These are phyloP conservation scores for Penicillium sp. DNA, from an alignment of 2,329 filamentous ascomycete species.

Conservation along the genomic window DNA sequence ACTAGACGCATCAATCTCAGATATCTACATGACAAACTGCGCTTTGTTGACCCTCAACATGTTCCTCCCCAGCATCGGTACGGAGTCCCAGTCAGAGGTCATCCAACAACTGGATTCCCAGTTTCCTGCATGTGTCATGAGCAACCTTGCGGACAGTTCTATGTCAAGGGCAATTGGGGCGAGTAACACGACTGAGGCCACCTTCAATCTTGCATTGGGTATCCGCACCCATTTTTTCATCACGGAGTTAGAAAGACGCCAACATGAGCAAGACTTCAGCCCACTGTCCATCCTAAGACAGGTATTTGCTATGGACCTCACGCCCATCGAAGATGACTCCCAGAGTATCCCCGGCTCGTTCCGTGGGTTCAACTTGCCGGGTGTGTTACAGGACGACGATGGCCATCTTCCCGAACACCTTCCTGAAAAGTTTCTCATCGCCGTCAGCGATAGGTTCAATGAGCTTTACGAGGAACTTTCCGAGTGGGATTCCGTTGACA, in stretches of 20 bases:
- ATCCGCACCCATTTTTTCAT: constrained; percentile 58
- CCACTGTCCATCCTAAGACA: constrained; percentile 42
- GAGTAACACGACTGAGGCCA: constrained; percentile 43
- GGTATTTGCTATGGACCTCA: constrained; percentile 42
- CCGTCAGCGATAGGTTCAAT: constrained; percentile 40
- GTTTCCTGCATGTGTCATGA: constrained; percentile 40
- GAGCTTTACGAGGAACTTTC: constrained; percentile 43
- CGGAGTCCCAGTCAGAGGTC: constrained; percentile 18
- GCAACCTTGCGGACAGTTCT: constrained; percentile 23
- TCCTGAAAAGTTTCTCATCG: constrained; percentile 34
- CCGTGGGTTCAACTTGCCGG: constrained; percentile 29
- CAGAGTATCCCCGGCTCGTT: constrained; percentile 16
- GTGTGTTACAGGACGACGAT: constrained; percentile 40
- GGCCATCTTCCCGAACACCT: constrained; percentile 40
- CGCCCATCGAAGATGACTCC: constrained; percentile 18
- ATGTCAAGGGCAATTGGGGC: constrained; percentile 29
- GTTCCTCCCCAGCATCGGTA: constrained; percentile 31
- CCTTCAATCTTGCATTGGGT: constrained; percentile 53
- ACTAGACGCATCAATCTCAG: constrained; percentile 33
- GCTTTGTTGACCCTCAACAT: constrained; percentile 43
- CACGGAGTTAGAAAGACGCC: constrained; percentile 38
- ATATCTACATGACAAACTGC: constrained; percentile 48
- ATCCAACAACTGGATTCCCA: constrained; percentile 35
- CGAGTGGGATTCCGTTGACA: constrained; percentile 39
- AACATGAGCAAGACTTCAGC: constrained; percentile 36